phyloP scores from a whole-genome alignment of 805 yeast genomes.

The Candida caryicola region DNA sequence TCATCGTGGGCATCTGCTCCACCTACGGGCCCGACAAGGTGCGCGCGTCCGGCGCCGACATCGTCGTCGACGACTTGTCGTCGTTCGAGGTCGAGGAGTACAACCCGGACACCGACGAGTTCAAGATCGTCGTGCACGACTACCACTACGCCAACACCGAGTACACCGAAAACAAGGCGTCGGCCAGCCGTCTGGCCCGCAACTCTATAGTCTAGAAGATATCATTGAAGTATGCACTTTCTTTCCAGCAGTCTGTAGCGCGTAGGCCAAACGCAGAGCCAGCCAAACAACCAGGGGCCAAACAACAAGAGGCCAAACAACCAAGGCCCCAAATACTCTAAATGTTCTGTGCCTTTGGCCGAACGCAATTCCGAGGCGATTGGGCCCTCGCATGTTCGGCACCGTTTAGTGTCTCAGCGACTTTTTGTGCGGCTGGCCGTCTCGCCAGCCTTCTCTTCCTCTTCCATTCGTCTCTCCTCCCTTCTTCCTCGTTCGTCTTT shows the following conservation, averaged over 20 bases:
- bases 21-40: constrained; percentile 69
- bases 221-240: too few species aligned
- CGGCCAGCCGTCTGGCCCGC: constrained; percentile 1
- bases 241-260: too few species aligned
- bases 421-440: too few species aligned
- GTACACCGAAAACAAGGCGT: constrained; percentile 1
- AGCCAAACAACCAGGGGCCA: too few species aligned
- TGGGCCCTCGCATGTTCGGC: too few species aligned
- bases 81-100: constrained; percentile 58
- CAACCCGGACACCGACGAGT: constrained; percentile 32
- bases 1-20: constrained; percentile 78
- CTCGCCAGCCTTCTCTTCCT: background rate
- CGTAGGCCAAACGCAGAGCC: too few species aligned
- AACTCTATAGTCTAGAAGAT: constrained; percentile 1
- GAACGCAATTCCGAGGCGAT: too few species aligned
- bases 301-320: too few species aligned
- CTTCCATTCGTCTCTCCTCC: background rate
- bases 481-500: too few species aligned
- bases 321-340: too few species aligned
- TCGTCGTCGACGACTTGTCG: constrained; percentile 71
- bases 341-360: too few species aligned
- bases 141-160: constrained; percentile 41
- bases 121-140: constrained; percentile 38
- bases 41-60: constrained; percentile 73
- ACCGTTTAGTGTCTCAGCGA: too few species aligned